Evolutionary conservation across 139 green algal genomes (phyloP).

Genomic region (Nannochloris sp.): DNA sequence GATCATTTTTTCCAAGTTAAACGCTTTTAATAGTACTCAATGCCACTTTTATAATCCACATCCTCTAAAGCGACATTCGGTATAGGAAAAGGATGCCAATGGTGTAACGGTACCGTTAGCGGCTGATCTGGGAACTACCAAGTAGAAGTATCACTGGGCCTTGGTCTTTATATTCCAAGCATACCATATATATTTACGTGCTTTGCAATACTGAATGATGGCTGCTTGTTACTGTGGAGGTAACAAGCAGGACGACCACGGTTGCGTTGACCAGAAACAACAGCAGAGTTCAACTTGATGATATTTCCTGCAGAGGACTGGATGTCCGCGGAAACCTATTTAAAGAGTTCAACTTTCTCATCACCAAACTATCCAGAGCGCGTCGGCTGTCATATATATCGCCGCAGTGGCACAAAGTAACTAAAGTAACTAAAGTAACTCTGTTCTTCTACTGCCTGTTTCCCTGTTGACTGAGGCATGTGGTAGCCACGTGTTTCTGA

Average conservation of each 20-base stretch:
- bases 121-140: not conserved
- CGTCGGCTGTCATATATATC: not conserved
- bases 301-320: constrained; percentile 2
- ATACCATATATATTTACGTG: not conserved
- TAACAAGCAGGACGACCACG: not conserved
- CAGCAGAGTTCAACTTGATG: constrained; percentile 3
- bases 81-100: not conserved
- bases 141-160: constrained; percentile 3
- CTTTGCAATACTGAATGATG: constrained; percentile 1
- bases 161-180: constrained; percentile 1
- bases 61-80: not conserved
- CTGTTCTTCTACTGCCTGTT: constrained; percentile 1
- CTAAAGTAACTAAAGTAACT: constrained; percentile 2
- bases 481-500: constrained; percentile 1
- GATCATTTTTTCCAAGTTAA: not conserved
- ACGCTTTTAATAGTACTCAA: constrained; percentile 1
- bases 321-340: not conserved
- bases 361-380: not conserved
- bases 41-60: not conserved
- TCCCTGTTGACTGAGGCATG: not conserved
- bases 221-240: constrained; percentile 1
- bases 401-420: not conserved
- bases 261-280: not conserved
- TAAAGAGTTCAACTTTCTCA: not conserved
- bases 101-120: constrained; percentile 1